A percentile compares a stretch with the other conserved stretches of the same genome.
phyloP scores from a whole-genome alignment of 2,329 filamentous ascomycete genomes.

The Neonectria magnoliae region DNA sequence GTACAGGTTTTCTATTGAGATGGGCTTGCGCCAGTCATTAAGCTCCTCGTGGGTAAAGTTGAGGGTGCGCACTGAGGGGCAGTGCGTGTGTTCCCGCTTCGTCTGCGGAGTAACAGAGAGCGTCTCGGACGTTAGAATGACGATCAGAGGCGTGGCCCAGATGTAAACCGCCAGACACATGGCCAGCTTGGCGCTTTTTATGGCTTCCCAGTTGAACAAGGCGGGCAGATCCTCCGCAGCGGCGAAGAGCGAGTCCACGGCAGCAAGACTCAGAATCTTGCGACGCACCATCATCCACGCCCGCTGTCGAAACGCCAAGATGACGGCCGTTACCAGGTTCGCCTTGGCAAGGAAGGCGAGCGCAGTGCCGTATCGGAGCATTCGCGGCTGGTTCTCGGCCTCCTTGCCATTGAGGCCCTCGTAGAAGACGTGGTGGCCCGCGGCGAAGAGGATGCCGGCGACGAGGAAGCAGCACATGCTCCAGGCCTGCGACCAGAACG shows the following conservation, averaged over 20 bases:
- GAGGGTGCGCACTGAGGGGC: constrained; percentile 37
- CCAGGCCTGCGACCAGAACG: constrained; percentile 37
- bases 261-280: constrained; percentile 39
- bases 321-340: constrained; percentile 38
- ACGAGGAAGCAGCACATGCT: constrained; percentile 39
- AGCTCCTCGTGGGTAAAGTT: constrained; percentile 37
- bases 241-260: constrained; percentile 41
- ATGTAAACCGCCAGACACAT: constrained; percentile 41
- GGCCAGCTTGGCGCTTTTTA: constrained; percentile 38
- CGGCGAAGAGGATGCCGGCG: constrained; percentile 36
- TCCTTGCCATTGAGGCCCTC: constrained; percentile 27
- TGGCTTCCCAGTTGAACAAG: constrained; percentile 39
- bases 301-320: constrained; percentile 39
- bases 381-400: constrained; percentile 35
- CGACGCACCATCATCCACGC: constrained; percentile 43
- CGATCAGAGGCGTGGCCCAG: constrained; percentile 40
- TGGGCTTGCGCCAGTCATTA: constrained; percentile 29
- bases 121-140: constrained; percentile 41
- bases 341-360: constrained; percentile 41
- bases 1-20: constrained; percentile 17
- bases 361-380: constrained; percentile 35
- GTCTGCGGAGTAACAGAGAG: constrained; percentile 30
- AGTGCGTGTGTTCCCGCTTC: constrained; percentile 26
- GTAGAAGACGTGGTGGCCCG: constrained; percentile 41
- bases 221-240: constrained; percentile 39